phyloP scores from a whole-genome alignment of 305 asterid species.

The Ilex paraguariensis region DNA sequence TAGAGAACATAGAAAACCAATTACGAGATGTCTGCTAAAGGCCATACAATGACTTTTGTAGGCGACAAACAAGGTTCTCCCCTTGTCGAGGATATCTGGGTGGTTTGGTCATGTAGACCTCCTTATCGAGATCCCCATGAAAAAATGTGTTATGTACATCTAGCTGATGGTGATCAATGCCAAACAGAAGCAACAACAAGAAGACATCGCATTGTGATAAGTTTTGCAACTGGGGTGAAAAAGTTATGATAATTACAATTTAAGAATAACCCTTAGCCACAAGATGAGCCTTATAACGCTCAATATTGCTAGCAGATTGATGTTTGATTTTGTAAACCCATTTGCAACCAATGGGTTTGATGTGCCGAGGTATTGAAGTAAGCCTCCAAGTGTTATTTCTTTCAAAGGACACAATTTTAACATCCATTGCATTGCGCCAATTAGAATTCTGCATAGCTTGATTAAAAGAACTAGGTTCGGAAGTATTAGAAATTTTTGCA shows the following conservation, averaged over 20 bases:
- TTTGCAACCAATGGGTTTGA: neutral
- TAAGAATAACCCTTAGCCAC: too few species aligned
- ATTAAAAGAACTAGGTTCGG: too few species aligned
- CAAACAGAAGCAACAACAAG: neutral
- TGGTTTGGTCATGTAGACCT: neutral
- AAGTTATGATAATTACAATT: too few species aligned
- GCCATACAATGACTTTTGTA: neutral
- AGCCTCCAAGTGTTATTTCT: too few species aligned
- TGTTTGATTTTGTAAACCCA: neutral
- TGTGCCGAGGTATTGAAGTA: too few species aligned
- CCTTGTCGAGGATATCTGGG: neutral
- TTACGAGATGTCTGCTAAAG: neutral
- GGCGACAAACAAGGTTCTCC: neutral
- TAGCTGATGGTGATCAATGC: conserved; percentile 1
- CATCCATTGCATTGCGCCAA: too few species aligned
- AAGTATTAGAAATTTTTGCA: too few species aligned
- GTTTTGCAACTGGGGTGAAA: neutral
- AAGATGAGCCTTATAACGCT: neutral
- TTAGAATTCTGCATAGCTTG: too few species aligned
- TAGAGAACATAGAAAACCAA: neutral
- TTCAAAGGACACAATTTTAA: too few species aligned
- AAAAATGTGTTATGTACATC: neutral
- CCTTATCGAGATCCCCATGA: too few species aligned
- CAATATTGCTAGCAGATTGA: neutral
- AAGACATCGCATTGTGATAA: neutral